phyloP scores from a whole-genome alignment of 2,329 filamentous ascomycete genomes.

The Penicillium sp. region DNA sequence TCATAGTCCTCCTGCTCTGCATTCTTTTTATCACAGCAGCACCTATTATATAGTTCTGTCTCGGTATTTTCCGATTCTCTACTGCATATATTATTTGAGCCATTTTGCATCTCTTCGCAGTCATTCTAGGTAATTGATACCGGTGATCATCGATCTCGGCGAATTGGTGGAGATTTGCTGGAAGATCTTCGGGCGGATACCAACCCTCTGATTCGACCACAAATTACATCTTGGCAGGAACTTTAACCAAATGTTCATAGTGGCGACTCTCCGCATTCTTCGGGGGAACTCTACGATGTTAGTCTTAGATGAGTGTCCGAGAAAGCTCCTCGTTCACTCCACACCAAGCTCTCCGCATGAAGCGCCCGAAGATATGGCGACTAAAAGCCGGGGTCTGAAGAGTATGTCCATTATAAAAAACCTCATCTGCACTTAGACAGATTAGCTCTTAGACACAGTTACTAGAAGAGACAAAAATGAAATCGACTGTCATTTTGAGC shows the following conservation, averaged over 20 bases:
- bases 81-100: not conserved
- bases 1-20: no score
- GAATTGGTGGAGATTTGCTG: not conserved
- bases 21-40: no score
- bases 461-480: conserved; percentile 4
- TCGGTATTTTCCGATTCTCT: no score
- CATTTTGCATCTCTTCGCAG: not conserved
- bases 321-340: not conserved
- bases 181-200: not conserved
- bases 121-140: not conserved
- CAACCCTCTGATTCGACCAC: not conserved
- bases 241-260: not conserved
- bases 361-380: conserved; percentile 24
- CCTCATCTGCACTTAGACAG: not conserved
- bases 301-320: not conserved
- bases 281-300: not conserved
- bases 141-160: not conserved
- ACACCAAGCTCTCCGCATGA: not conserved
- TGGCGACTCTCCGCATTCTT: not conserved
- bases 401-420: not conserved
- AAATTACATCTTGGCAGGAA: conserved; percentile 1
- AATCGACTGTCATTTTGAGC: not conserved
- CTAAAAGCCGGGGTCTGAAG: conserved; percentile 5
- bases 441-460: not conserved
- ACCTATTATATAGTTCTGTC: no score